Evolutionary conservation across 495 filamentous ascomycete species (phyloP), one percentile per base, ranked within the genome.

Genomic region (Parathielavia hyrcaniae): DNA sequence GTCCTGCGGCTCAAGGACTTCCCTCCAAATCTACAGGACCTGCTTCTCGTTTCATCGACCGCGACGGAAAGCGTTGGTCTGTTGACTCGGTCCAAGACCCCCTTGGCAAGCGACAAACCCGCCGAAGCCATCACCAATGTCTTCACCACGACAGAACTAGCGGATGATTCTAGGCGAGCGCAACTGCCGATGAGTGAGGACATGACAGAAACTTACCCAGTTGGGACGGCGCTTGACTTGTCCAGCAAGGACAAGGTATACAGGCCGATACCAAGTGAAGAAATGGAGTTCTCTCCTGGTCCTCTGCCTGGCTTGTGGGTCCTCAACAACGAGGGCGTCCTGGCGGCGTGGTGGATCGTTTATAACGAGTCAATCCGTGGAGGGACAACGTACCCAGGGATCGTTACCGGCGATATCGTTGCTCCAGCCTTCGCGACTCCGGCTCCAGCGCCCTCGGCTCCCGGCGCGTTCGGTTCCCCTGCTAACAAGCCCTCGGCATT

Each of bases 271-370:
- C 81, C 83, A 5, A 81, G 80, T 12, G 89, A 91, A 61, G 86
- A 91, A 47, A 71, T 82, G 13, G 82, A 92, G 53, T 71, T 76
- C 40, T 91, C 91, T 3, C 79, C 83, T 13, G 86, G 85, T 2
- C 93, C 95, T 16, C 69, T 96, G n/a, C 95, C 95, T 2, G 90
- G 86, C 3, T 69, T 96, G 14, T 83, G 95, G 76, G 80, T 91
- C 35, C 78, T 99, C 4, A 97, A 93, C 58, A 83, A 96, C 66
- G 89, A 97, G 62, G 93, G 93, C 32, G 75, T 95, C 11, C 76
- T 99, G 9, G 80, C 79, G 22, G 77, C 85, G 19, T 99, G 95
- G 95, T 96, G 91, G 85, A 73, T 97, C 50, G 76, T 97, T 39
- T 96, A 97, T 67, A 81, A 85, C 38, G 90, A 96, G 30, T 87